Conservation (phyloP, 2,329 filamentous ascomycete genomes). For the Colletotrichum sp. region DNA sequence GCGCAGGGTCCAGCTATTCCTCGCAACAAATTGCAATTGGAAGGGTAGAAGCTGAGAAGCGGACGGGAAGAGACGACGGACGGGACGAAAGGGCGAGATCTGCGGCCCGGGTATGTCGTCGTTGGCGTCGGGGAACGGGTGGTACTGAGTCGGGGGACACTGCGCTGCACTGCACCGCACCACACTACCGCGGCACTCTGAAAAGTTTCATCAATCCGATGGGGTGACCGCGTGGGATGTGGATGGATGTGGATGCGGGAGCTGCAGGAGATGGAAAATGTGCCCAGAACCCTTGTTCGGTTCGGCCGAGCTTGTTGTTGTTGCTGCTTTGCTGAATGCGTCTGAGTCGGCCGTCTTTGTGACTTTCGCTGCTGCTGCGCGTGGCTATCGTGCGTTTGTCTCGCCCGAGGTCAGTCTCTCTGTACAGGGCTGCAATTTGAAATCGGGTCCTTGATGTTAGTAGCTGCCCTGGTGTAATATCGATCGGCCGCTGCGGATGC, state of each 20-base stretch:
- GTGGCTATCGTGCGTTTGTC: neutral
- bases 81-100: neutral
- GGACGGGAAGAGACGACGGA: neutral
- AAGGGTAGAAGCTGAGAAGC: neutral
- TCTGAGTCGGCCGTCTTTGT: neutral
- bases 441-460: neutral
- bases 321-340: neutral
- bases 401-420: neutral
- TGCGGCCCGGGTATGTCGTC: neutral
- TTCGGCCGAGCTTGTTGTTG: neutral
- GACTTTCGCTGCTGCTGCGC: neutral
- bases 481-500: neutral
- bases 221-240: neutral
- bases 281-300: neutral
- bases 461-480: neutral
- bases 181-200: neutral
- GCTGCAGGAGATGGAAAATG: neutral
- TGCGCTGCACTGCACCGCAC: neutral
- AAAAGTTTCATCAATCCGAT: slow-evolving; percentile 10
- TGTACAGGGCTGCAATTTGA: neutral
- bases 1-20: neutral
- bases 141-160: neutral
- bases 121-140: neutral
- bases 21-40: neutral
- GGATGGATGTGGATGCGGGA: neutral